phyloP scores from a whole-genome alignment of 192 early-diverging fungal genomes.

The Mortierella alpina region DNA sequence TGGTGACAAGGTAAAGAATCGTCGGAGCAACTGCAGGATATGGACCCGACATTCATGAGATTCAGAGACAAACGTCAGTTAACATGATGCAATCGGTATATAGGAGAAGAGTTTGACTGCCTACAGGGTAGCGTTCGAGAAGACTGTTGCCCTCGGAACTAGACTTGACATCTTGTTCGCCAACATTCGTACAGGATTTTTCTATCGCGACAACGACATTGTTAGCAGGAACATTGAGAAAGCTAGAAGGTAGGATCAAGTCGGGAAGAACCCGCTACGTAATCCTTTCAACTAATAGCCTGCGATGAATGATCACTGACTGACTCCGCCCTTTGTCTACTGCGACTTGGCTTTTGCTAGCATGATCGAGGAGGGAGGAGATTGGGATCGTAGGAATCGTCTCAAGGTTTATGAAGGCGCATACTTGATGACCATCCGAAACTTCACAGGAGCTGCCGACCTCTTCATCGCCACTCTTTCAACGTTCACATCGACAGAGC shows the following conservation, averaged over 20 bases:
- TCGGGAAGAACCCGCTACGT: not conserved
- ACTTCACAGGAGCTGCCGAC: slow-evolving; percentile 93
- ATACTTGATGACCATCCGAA: slow-evolving; percentile 91
- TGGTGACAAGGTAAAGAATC: slow-evolving; percentile 83
- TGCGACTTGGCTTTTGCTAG: slow-evolving; percentile 44
- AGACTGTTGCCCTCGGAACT: slow-evolving; percentile 90
- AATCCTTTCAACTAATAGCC: not conserved
- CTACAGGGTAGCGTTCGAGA: slow-evolving; percentile 86
- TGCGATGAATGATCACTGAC: too few relatives aligned
- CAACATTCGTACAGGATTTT: slow-evolving; percentile 93
- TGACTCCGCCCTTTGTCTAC: too few relatives aligned
- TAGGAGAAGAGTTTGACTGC: slow-evolving; percentile 90
- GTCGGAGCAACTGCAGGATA: not conserved
- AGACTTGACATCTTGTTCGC: slow-evolving; percentile 96
- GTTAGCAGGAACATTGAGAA: slow-evolving; percentile 87
- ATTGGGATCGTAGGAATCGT: slow-evolving; percentile 99
- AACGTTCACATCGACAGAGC: slow-evolving; percentile 95
- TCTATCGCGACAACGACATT: slow-evolving; percentile 85
- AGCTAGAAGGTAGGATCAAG: slow-evolving; percentile 66
- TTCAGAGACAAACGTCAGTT: too few relatives aligned
- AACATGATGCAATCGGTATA: too few relatives aligned
- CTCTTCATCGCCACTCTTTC: slow-evolving; percentile 95
- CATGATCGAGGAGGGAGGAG: slow-evolving; percentile 97
- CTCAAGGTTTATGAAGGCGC: slow-evolving; percentile 97
- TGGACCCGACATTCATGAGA: too few relatives aligned